Base-by-base conservation (phyloP, 495 filamentous ascomycete species). In the Neurospora sp. region DNA sequence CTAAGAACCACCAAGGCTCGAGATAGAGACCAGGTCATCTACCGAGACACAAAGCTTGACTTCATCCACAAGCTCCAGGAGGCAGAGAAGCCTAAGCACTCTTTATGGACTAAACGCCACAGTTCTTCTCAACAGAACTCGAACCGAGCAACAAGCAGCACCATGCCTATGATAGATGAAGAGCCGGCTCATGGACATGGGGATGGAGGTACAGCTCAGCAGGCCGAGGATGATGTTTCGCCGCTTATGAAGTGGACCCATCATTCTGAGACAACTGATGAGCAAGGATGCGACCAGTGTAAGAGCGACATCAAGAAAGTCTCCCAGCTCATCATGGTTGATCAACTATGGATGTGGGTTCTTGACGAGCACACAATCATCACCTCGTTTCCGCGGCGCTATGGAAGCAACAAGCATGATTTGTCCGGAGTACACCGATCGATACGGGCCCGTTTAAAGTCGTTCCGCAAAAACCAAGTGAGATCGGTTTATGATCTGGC, bases 311-410 rank as follows among this genome's bases (percentile, higher is more conserved):
- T 83, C 12, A 75, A 74, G 10, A 82, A 83, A 22, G 83, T 89
- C 8, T 85, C 89, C 0, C 88, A 90, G 71, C 85, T 93, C 20
- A 85, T 92, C 78, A 93, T 92, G 91, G 90, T 92, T 1, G 91
- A 93, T 74, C 90, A 93, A 75, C 81, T 93, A 2, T 93, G 90
- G 90, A 86, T 92, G 84, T 92, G 90, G 90, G 85, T 92, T 39
- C 74, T 92, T 3, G 90, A 91, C 31, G 85, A 86, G 16, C 70
- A 88, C 22, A 84, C 91, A 35, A 87, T 93, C 42, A 87, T 93
- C 20, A 91, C 91, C 1, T 85, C 85, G 61, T 93, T 93, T 73
- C 89, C 90, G 0, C 85, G 89, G 71, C 83, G 89, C 14, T 93
- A 89, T 82, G 87, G 90, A 0, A 85, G 88, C 74, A 90, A 90